Conservation (phyloP, 2,329 filamentous ascomycete species). For the Penicillium olsonii region DNA sequence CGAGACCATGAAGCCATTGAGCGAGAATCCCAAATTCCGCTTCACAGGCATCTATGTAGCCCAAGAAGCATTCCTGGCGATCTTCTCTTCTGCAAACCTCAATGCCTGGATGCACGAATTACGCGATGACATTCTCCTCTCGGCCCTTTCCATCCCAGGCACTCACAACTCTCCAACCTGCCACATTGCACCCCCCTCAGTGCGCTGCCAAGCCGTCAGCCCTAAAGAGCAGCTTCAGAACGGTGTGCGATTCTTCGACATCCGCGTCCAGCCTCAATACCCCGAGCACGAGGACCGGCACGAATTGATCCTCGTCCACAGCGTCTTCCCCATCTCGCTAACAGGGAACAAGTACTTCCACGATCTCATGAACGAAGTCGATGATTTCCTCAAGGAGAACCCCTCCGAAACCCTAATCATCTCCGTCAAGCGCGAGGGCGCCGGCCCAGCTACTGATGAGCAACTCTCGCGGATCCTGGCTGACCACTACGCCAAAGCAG, state of each 20-base stretch:
- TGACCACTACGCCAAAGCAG: slow-evolving; percentile 64
- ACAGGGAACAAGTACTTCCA: slow-evolving; percentile 78
- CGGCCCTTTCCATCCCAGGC: slow-evolving; percentile 84
- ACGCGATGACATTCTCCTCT: slow-evolving; percentile 69
- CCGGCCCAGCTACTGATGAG: slow-evolving; percentile 75
- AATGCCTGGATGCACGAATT: slow-evolving; percentile 80
- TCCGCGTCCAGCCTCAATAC: slow-evolving; percentile 71
- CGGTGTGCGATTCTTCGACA: slow-evolving; percentile 91
- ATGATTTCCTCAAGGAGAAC: slow-evolving; percentile 74
- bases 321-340: slow-evolving; percentile 83
- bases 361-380: slow-evolving; percentile 69
- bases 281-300: slow-evolving; percentile 62
- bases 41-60: slow-evolving; percentile 69
- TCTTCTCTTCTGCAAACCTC: slow-evolving; percentile 72
- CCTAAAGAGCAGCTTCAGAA: slow-evolving; percentile 79
- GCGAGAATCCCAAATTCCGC: slow-evolving; percentile 52
- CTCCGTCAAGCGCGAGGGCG: slow-evolving; percentile 87
- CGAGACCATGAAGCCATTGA: slow-evolving; percentile 61
- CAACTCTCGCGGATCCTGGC: slow-evolving; percentile 74
- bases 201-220: slow-evolving; percentile 84
- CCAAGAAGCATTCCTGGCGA: slow-evolving; percentile 53
- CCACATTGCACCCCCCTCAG: slow-evolving; percentile 82
- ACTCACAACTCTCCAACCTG: slow-evolving; percentile 93
- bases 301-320: slow-evolving; percentile 80
- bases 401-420: slow-evolving; percentile 82